These are phyloP conservation scores for Fusarium mangiferae DNA, from an alignment of 2,329 filamentous ascomycete species.

Conservation along the genomic window DNA sequence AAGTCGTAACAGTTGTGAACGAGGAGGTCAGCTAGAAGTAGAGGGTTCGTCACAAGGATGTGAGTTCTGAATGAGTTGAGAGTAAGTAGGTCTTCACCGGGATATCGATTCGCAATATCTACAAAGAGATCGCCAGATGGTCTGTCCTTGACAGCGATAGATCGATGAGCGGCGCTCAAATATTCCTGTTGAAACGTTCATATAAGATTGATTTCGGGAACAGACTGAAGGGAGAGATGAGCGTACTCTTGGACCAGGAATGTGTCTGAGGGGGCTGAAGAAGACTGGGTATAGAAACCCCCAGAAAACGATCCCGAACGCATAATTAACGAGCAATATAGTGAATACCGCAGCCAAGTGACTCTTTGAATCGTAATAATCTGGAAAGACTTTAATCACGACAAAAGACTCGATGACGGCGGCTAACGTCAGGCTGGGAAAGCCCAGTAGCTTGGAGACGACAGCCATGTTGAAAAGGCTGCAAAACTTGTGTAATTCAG, in stretches of 20 bases:
- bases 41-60: constrained; percentile 39
- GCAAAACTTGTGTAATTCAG: not conserved
- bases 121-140: constrained; percentile 42
- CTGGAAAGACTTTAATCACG: constrained; percentile 42
- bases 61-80: constrained; percentile 33
- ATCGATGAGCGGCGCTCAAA: constrained; percentile 31
- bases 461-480: constrained; percentile 18
- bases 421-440: constrained; percentile 29
- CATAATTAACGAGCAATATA: constrained; percentile 36
- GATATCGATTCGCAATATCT: constrained; percentile 39
- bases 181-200: not conserved
- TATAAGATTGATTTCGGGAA: not conserved
- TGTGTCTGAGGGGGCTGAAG: constrained; percentile 37
- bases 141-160: constrained; percentile 33
- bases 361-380: constrained; percentile 26
- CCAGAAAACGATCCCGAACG: constrained; percentile 32
- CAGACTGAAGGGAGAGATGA: not conserved
- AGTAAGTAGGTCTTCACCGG: constrained; percentile 36
- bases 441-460: constrained; percentile 21
- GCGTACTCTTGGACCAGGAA: constrained; percentile 36
- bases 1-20: constrained; percentile 62
- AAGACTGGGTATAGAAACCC: constrained; percentile 30
- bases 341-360: constrained; percentile 16
- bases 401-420: constrained; percentile 42
- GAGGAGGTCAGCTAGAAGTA: constrained; percentile 40